Conservation (phyloP, 176 grass and related monocot species). For the Triticum urartu region DNA sequence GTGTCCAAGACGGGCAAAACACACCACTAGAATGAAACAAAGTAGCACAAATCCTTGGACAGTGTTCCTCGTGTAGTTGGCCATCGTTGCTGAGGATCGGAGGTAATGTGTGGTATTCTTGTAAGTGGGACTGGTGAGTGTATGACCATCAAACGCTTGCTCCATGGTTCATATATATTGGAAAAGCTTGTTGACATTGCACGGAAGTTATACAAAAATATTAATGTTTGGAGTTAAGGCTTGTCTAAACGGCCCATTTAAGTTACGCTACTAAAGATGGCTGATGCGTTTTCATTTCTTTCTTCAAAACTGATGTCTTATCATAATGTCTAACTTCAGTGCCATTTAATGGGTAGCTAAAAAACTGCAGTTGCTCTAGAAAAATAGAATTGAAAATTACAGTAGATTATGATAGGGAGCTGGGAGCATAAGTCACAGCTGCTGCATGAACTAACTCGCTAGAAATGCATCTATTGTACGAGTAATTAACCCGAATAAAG, state of each 20-base stretch:
- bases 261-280: background rate
- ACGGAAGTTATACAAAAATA: background rate
- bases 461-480: no score
- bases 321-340: background rate
- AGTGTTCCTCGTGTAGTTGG: background rate
- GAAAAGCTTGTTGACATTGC: background rate
- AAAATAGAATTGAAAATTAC: no score
- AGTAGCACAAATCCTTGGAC: background rate
- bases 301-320: background rate
- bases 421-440: background rate
- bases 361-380: background rate
- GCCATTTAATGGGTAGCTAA: background rate
- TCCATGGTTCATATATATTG: background rate
- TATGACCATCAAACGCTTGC: background rate
- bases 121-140: background rate
- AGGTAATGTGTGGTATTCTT: background rate
- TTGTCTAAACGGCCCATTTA: background rate
- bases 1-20: background rate
- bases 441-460: background rate
- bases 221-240: background rate
- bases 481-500: no score
- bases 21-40: background rate
- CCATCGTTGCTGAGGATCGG: background rate
- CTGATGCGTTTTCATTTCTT: background rate
- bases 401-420: no score